Evolutionary conservation across 129 eudicot genomes (phyloP), one percentile per base, ranked within the genome.

Genomic region (Tagetes erecta): DNA sequence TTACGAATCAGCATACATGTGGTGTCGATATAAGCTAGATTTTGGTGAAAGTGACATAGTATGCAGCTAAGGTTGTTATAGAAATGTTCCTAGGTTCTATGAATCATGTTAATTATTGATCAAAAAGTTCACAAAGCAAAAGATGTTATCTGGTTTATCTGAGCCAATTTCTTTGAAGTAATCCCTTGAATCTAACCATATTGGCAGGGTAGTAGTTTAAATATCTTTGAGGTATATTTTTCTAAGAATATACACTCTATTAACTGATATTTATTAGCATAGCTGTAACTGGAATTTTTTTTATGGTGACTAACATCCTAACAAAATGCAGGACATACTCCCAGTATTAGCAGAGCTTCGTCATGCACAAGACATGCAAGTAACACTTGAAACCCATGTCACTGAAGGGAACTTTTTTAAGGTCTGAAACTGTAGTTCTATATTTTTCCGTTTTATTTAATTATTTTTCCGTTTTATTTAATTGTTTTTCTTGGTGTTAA

Each of bases 271-370:
- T 51, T 65, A 41, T 67, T 51, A 66, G 59, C 53, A 49, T 36
- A 10, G 45, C 70, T 72, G 45, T 31, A 46, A 69, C 46, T 64
- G 74, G 59, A 35, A 20, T 20, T n/a, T 40, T 71, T 65, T 50
- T 56, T 67, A 11, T 6, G 50, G 47, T 58, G 50, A 57, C 76
- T 67, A 66, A 59, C 75, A 31, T 76, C 67, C 49, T 39, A 56
- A 68, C 70, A 71, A 74, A 44, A 64, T 81, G 80, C 87, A 95
- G 99, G 99, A 91, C 65, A 75, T 88, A 83, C 89, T 95, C 52
- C 99, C 97, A 45, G 74, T 95, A 72, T 80, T 91, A 59, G 73
- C 88, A 44, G 97, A 91, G 85, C 94, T 95, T 45, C 85, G 84
- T 39, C 91, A 84, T 81, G 99, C 96, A 52, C 76, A 80, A 33